phyloP scores from a whole-genome alignment of 768 basidiomycete species.

The Jaapia argillacea region DNA sequence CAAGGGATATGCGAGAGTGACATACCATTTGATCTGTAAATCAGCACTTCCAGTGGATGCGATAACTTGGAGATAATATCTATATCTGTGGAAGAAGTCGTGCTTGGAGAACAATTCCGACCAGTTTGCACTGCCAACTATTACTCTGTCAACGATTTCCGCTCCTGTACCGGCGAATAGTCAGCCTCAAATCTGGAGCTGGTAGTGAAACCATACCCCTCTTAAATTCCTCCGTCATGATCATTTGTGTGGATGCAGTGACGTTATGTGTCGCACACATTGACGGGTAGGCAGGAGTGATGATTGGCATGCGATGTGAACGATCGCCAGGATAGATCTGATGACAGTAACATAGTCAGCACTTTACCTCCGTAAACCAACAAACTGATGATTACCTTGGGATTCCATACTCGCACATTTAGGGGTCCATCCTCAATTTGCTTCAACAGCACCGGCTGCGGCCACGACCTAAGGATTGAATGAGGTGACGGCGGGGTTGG shows the following conservation, averaged over 20 bases:
- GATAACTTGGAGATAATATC: constrained; percentile 92
- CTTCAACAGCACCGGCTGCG: constrained; percentile 93
- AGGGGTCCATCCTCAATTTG: constrained; percentile 94
- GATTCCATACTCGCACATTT: constrained; percentile 96
- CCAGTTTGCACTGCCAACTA: constrained; percentile 78
- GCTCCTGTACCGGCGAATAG: constrained; percentile 52
- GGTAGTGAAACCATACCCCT: constrained; percentile 41
- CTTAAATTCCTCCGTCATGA: constrained; percentile 94
- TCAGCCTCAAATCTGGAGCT: constrained; percentile 6
- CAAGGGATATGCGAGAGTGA: constrained; percentile 3
- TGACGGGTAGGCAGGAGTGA: constrained; percentile 96
- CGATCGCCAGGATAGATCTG: constrained; percentile 87
- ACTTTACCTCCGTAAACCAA: not conserved
- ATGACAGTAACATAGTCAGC: not conserved
- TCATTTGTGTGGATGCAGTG: constrained; percentile 88
- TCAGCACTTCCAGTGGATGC: constrained; percentile 80
- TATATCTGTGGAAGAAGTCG: constrained; percentile 96
- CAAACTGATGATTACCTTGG: constrained; percentile 44
- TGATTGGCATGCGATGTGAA: constrained; percentile 98
- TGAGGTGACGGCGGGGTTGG: too few species aligned
- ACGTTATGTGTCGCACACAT: constrained; percentile 99
- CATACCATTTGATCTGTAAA: constrained; percentile 89
- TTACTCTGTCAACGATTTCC: constrained; percentile 89
- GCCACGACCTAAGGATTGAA: constrained; percentile 87
- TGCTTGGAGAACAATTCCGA: constrained; percentile 90